Conservation (phyloP, 2,329 filamentous ascomycete genomes). For the Plenodomus biglobosus region DNA sequence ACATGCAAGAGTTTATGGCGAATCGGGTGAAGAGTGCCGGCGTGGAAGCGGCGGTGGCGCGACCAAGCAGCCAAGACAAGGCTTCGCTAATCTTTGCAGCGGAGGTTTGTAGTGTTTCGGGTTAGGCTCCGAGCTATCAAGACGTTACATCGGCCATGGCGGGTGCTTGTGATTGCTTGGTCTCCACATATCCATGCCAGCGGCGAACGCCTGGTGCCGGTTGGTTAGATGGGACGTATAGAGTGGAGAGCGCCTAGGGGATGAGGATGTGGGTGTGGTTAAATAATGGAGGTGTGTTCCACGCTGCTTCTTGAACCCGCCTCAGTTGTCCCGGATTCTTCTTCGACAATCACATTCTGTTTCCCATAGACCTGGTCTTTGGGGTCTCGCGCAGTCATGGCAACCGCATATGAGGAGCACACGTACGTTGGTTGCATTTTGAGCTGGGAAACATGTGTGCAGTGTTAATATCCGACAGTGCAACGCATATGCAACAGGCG, state of each 20-base stretch:
- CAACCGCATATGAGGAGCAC: constrained; percentile 31
- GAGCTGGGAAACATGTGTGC: too few relatives aligned
- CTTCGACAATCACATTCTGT: constrained; percentile 3
- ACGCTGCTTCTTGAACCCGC: constrained; percentile 3
- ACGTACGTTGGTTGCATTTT: constrained; percentile 23
- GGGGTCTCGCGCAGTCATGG: constrained; percentile 19
- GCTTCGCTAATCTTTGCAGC: constrained; percentile 27
- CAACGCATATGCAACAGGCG: constrained; percentile 34
- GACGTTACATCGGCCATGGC: constrained; percentile 36
- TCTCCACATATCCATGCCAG: constrained; percentile 11
- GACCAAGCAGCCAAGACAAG: constrained; percentile 32
- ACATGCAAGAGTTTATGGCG: constrained; percentile 4
- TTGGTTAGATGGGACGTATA: constrained; percentile 9
- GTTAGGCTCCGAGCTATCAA: constrained; percentile 23
- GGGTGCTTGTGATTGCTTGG: constrained; percentile 29
- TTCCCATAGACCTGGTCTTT: constrained; percentile 14
- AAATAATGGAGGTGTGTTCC: constrained; percentile 28
- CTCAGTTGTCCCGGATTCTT: constrained; percentile 16
- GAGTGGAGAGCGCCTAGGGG: constrained; percentile 3
- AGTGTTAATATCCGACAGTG: constrained; percentile 19
- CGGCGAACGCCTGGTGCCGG: constrained; percentile 15
- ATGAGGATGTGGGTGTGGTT: constrained; percentile 17
- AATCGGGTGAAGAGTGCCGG: constrained; percentile 7
- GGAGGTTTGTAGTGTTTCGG: constrained; percentile 12
- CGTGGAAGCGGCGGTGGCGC: constrained; percentile 16